These are phyloP conservation scores for Grammothele lineata DNA, from an alignment of 768 basidiomycete species.

Conservation along the genomic window DNA sequence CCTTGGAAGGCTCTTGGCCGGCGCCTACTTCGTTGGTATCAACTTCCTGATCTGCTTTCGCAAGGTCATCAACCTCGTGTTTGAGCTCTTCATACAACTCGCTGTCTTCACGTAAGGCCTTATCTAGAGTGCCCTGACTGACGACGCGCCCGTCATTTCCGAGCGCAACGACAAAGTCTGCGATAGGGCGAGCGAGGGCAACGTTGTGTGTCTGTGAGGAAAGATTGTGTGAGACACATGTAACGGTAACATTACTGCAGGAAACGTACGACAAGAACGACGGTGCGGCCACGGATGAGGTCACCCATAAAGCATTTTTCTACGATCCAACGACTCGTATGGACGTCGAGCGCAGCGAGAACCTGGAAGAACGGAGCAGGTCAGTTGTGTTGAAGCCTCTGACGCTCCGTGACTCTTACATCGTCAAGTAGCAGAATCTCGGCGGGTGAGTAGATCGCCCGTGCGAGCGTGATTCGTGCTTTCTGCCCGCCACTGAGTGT, in stretches of 20 bases:
- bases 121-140: constrained; percentile 46
- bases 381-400: no score
- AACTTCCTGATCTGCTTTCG: background rate
- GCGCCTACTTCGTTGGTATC: constrained; percentile 13
- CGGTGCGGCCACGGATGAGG: constrained; percentile 44
- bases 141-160: constrained; percentile 48
- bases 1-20: constrained; percentile 14
- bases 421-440: constrained; percentile 69
- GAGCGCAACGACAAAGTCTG: constrained; percentile 54
- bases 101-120: constrained; percentile 39
- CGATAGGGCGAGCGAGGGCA: constrained; percentile 47
- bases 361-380: constrained; percentile 22
- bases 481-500: constrained; percentile 47
- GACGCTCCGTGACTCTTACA: constrained; percentile 30
- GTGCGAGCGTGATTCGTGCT: constrained; percentile 51
- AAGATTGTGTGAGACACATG: background rate
- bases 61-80: constrained; percentile 14
- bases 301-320: constrained; percentile 46
- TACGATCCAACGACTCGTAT: constrained; percentile 49
- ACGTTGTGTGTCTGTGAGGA: constrained; percentile 45
- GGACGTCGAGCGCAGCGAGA: constrained; percentile 48
- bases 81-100: constrained; percentile 26
- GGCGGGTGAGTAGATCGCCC: constrained; percentile 58
- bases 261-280: constrained; percentile 42
- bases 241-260: no score